Evolutionary conservation across 116 monocot genomes (phyloP).

Genomic region (Posidonia oceanica): DNA sequence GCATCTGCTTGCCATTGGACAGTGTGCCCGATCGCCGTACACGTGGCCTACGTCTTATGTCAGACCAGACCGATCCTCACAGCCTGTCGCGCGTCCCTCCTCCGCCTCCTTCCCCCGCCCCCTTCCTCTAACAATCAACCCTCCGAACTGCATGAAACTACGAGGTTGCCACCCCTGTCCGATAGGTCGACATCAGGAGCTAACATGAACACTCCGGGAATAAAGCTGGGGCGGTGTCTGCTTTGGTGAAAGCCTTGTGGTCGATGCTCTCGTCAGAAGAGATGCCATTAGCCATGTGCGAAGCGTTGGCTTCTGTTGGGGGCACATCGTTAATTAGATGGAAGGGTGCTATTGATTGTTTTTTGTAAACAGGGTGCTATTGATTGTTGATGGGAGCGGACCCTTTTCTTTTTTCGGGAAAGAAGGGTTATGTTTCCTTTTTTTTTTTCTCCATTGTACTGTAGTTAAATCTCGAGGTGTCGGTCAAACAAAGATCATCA

Average conservation of each 20-base stretch:
- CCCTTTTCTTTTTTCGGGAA: too few relatives aligned
- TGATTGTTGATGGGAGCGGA: too few relatives aligned
- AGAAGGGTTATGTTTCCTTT: too few relatives aligned
- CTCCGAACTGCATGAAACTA: neutral
- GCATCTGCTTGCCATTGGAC: neutral
- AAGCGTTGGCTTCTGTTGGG: neutral
- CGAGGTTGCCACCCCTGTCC: neutral
- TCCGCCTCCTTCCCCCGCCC: too few relatives aligned
- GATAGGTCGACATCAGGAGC: neutral
- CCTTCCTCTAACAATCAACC: neutral
- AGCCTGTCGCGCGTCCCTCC: neutral
- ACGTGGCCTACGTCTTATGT: neutral
- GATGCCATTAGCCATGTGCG: neutral
- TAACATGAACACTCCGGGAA: neutral
- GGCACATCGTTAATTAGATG: too few relatives aligned
- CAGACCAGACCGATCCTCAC: neutral
- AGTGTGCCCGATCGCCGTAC: neutral
- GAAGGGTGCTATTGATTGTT: too few relatives aligned
- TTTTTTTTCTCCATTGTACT: too few relatives aligned
- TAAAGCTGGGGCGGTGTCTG: neutral
- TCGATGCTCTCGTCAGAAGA: neutral
- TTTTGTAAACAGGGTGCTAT: too few relatives aligned
- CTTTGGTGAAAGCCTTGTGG: neutral
- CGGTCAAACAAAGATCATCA: too few relatives aligned
- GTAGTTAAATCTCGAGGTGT: too few relatives aligned